A percentile compares a stretch with the other conserved stretches of the same genome.
These are phyloP conservation scores for Termitomyces sp. DNA, from an alignment of 768 basidiomycete genomes.

Conservation along the genomic window DNA sequence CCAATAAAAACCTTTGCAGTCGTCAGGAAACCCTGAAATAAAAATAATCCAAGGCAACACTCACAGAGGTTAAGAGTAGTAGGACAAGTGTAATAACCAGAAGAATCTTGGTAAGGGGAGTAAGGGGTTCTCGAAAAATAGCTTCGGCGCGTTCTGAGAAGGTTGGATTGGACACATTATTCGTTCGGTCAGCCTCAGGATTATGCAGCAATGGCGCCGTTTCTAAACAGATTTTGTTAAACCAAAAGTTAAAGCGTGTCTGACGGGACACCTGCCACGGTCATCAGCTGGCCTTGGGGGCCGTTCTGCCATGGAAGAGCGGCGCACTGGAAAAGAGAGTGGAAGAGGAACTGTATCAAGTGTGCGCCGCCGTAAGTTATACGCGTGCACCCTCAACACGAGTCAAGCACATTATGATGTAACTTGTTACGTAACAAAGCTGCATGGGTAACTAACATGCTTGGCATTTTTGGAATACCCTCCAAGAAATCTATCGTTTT, in stretches of 20 bases:
- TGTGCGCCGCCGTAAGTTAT: not conserved
- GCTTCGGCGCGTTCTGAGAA: slow-evolving; percentile 46
- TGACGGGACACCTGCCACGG: slow-evolving; percentile 35
- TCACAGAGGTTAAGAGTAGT: slow-evolving; percentile 67
- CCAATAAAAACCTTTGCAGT: slow-evolving; percentile 72
- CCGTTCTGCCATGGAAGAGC: slow-evolving; percentile 45
- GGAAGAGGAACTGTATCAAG: not conserved
- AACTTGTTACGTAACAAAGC: not conserved
- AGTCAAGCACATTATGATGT: not conserved
- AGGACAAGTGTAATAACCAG: slow-evolving; percentile 70
- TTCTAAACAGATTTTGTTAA: slow-evolving; percentile 33
- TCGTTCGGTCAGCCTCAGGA: slow-evolving; percentile 32
- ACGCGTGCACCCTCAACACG: not conserved
- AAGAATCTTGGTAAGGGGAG: slow-evolving; percentile 78
- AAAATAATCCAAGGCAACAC: slow-evolving; percentile 8
- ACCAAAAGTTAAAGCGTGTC: slow-evolving; percentile 4
- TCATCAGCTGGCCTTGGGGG: slow-evolving; percentile 50
- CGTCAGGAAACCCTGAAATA: not conserved
- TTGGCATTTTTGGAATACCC: too few relatives aligned
- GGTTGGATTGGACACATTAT: slow-evolving; percentile 19
- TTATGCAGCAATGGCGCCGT: slow-evolving; percentile 58
- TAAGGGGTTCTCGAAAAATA: slow-evolving; percentile 71
- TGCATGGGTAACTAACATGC: not conserved
- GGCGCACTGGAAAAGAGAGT: not conserved
- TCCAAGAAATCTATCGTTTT: too few relatives aligned